Conservation (phyloP, 192 early-diverging fungal genomes). For the Backusella macrospora region DNA sequence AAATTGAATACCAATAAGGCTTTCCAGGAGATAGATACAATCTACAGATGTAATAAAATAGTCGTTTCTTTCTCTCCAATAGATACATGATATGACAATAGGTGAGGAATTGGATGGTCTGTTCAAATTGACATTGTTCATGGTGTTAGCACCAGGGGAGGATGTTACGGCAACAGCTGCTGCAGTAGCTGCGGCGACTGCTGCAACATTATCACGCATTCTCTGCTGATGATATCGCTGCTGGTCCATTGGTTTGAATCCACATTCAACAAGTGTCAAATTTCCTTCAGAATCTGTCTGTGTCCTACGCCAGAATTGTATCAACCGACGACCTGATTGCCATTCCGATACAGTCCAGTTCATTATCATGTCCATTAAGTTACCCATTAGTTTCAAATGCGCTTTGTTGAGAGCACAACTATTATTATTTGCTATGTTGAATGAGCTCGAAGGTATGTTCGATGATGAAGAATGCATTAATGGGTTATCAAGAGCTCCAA, state of each 20-base stretch:
- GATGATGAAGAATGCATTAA: background rate
- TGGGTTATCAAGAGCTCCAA: background rate
- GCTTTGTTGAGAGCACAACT: conserved; percentile 66
- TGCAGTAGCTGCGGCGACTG: background rate
- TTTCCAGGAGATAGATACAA: conserved; percentile 75
- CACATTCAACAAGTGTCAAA: background rate
- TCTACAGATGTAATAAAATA: conserved; percentile 82
- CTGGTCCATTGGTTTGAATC: conserved; percentile 13
- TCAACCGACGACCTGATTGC: conserved; percentile 63
- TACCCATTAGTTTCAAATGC: conserved; percentile 65
- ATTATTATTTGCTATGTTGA: conserved; percentile 10
- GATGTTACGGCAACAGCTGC: background rate
- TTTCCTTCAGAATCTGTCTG: background rate
- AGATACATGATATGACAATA: conserved; percentile 82
- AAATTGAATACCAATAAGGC: conserved; percentile 73
- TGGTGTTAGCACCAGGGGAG: background rate
- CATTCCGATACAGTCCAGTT: conserved; percentile 70
- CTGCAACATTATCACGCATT: conserved; percentile 18
- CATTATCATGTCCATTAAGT: conserved; percentile 66
- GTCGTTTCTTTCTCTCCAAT: conserved; percentile 72
- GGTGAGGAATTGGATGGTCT: background rate
- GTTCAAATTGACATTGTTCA: background rate
- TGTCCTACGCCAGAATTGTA: conserved; percentile 67
- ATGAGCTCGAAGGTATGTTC: background rate
- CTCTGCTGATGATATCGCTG: conserved; percentile 10